Base-by-base conservation (phyloP, 1,284 basidiomycete species). In the Microbotryum violaceum region DNA sequence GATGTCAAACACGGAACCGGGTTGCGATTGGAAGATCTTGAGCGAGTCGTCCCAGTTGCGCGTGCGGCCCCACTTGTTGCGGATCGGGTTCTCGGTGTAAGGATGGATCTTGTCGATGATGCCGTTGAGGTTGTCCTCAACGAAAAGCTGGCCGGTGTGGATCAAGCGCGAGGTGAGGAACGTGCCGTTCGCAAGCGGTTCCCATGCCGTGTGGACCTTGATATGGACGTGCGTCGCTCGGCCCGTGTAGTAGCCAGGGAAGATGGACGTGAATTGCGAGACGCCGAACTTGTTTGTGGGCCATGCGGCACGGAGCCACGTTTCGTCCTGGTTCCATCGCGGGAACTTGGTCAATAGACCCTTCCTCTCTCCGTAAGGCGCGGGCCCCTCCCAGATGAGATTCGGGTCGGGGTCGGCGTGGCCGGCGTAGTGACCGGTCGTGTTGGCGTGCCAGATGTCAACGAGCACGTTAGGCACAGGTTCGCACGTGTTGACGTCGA, bases 401-500 rank as follows among this genome's bases (percentile, higher is more conserved):
- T 74, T 61, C 27, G 74, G 71, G n/a, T 69, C 70, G 25, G 76
- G 76, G n/a, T 72, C 72, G 21, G 77, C 73, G 72, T 79, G 77
- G 58, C 79, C 79, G 33, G 78, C 75, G 73, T 79, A 79, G 70
- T 77, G 74, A 20, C 76, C 75, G 6, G 72, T 75, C 21, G 75
- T 77, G 64, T 81, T 81, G 58, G 78, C 77, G 76, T 71, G 65
- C 86, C 86, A 88, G 49, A 88, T 81, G 70, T 88, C 86, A 25
- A 87, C 84, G 31, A 87, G 79, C 45, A 83, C 83, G 71, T 85
- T 81, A 4, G 81, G 79, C 0, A 86, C 77, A 21, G 86, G 85
- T 68, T 83, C 75, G 76, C 86, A 88, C 1, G 85, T 87, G 67
- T 85, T 81, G 9, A 86, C 82, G 68, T 88, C 85, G 61, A 88